Evolutionary conservation across 2,329 filamentous ascomycete genomes (phyloP).

Genomic region (Exophiala alcalophila): DNA sequence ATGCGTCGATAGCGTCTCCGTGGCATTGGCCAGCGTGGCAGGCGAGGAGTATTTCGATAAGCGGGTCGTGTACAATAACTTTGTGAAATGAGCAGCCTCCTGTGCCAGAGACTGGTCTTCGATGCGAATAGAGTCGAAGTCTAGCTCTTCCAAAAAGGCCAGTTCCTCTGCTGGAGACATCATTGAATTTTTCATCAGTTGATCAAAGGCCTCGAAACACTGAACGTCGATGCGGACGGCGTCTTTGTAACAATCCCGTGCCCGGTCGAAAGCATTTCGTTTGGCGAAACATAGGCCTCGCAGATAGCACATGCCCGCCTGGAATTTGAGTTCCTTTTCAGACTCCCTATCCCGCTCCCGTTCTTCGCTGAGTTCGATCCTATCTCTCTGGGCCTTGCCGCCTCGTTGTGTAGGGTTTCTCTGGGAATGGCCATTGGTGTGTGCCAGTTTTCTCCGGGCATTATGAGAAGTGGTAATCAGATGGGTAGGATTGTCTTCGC

Average conservation of each 20-base stretch:
- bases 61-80: conserved; percentile 92
- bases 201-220: conserved; percentile 97
- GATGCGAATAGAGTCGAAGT: conserved; percentile 79
- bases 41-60: conserved; percentile 94
- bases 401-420: conserved; percentile 50
- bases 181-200: conserved; percentile 93
- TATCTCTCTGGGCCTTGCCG: conserved; percentile 49
- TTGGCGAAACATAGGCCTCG: conserved; percentile 92
- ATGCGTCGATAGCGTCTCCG: conserved; percentile 87
- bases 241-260: conserved; percentile 98
- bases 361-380: conserved; percentile 57
- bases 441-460: conserved; percentile 67
- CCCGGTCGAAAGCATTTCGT: conserved; percentile 93
- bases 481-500: conserved; percentile 90
- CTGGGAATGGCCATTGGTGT: conserved; percentile 53
- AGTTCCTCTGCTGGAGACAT: conserved; percentile 88
- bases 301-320: conserved; percentile 96
- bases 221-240: conserved; percentile 95
- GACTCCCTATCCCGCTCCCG: conserved; percentile 64
- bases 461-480: conserved; percentile 68
- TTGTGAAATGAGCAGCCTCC: conserved; percentile 89
- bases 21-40: conserved; percentile 74
- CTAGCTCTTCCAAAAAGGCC: conserved; percentile 79
- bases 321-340: conserved; percentile 73
- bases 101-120: conserved; percentile 67